Base-by-base conservation (phyloP, 2,329 filamentous ascomycete species). In the Bertia moriformis region DNA sequence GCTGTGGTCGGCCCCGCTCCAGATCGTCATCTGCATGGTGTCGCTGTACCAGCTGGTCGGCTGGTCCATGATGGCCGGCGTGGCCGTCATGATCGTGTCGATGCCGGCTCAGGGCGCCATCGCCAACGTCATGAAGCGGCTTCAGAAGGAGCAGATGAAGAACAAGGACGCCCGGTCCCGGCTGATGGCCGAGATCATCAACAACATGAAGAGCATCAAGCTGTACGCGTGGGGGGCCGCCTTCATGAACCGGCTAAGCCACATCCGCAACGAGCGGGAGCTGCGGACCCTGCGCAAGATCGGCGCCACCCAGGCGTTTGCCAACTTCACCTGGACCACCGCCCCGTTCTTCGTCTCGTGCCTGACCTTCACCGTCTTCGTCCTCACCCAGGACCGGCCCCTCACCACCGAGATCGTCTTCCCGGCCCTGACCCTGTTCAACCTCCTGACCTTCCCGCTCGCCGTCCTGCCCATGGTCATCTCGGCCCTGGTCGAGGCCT, bases 181-280 rank as follows among this genome's bases (percentile, higher is more conserved):
- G 38, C 64, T 98, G 42, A 95, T 96, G 68, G 93, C 89, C 4
- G 91, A 98, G 59, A 98, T 98, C 47, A 68, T 98, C 53, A 95
- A 93, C 67, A 96, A 96, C 62, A 98, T 98, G 84, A 98, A 98
- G 67, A 93, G 87, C 55, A 91, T 98, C 66, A 98, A 98, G 64
- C 73, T 98, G 15, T 98, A 95, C 56, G 91, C 91, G 19, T 98
- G 91, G 91, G 89, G 88, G 20, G 82, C 80, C 19, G 89, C 91
- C 13, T 98, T 98, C 55, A 94, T 95, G 79, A 91, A 87, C 60
- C 94, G 93, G 61, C 75, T 98, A 42, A 96, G 91, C 61, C 83
- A 84, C 56, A 87, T 98, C 43, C 78, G 91, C 59, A 98, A 98
- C 60, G 91, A 98, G 51, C 75, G 86, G 50, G 91, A 98, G 60